phyloP scores from a whole-genome alignment of 2,329 filamentous ascomycete genomes.

The Ophiostoma perfectum region DNA sequence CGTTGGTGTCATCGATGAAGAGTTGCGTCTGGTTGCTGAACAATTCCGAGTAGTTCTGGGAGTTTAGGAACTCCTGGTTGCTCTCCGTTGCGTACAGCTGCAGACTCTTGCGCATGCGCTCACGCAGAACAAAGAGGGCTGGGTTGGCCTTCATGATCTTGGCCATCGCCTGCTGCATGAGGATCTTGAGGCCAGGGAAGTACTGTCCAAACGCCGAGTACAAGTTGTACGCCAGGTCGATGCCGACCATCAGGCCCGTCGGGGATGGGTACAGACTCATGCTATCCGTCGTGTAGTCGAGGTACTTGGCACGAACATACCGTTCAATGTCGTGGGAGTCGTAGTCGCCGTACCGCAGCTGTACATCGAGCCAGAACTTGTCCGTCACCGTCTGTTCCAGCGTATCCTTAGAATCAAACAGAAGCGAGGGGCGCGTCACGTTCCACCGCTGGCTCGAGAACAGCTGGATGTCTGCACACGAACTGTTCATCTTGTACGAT shows the following conservation, averaged over 20 bases:
- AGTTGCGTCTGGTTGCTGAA: slow-evolving; percentile 99
- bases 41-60: slow-evolving; percentile 96
- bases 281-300: slow-evolving; percentile 97
- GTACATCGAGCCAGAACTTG: slow-evolving; percentile 99
- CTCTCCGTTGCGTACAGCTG: slow-evolving; percentile 97
- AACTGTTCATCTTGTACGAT: slow-evolving; percentile 99
- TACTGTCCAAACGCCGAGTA: slow-evolving; percentile 98
- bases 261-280: slow-evolving; percentile 98
- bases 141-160: slow-evolving; percentile 99
- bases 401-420: slow-evolving; percentile 94
- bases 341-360: slow-evolving; percentile 86
- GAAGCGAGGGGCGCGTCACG: slow-evolving; percentile 82
- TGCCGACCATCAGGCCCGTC: slow-evolving; percentile 94
- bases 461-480: slow-evolving; percentile 91
- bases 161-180: slow-evolving; percentile 96
- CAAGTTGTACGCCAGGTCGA: slow-evolving; percentile 95
- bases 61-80: slow-evolving; percentile 98
- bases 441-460: slow-evolving; percentile 99
- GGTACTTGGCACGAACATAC: slow-evolving; percentile 94
- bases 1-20: slow-evolving; percentile 98
- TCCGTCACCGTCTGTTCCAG: slow-evolving; percentile 93
- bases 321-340: slow-evolving; percentile 98
- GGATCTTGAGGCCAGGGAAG: slow-evolving; percentile 92
- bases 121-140: slow-evolving; percentile 87
- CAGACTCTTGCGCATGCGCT: slow-evolving; percentile 96